Base-by-base conservation (phyloP, 108 stramenopile genomes). In the Skeletonema marinoi region DNA sequence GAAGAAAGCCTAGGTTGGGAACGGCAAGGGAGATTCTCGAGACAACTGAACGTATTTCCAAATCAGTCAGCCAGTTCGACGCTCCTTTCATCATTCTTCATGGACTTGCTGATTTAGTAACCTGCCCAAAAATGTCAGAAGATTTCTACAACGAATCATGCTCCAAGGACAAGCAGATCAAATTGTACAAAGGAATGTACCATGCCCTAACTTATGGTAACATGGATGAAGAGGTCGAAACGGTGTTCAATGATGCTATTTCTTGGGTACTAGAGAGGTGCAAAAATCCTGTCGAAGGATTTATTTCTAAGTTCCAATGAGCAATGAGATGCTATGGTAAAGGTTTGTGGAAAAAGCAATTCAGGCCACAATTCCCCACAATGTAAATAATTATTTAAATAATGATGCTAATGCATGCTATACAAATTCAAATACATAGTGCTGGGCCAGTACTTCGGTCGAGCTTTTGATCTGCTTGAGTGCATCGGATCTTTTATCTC, bases 1-100 rank as follows among this genome's bases (percentile, higher is more conserved):
- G 78, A 13, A 64, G 91, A 31, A 88, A 89, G 54, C 88, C 91
- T 3, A 77, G 91, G 11, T 66, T 92, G 59, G 86, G 85, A 32
- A 89, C 89, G 16, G 88, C 89, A 10, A 80, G 91, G 11, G 91
- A 92, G 60, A 60, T 89, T 10, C 66, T 92, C 33, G 80, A 87
- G 59, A 74, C 76, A 2, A 88, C 91, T 0, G 78, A 80, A 32
- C 70, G 73, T 9, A 89, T 92, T 54, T 84, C 84, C 12, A 39
- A 38, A 2, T 78, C 74, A 35, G 51, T 89, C 19, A n/a, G 36
- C 17, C 25, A 69, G 16, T 92, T 92, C 73, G 75, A 87, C 51
- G 81, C 84, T 35, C 88, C 88, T 5, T 92, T 89, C 71, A 70
- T 92, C 13, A 74, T 92, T 6, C 71, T 85, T 13, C 91, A 92